Evolutionary conservation across 352 stramenopile genomes (phyloP).

Genomic region (Phytophthora meadii): DNA sequence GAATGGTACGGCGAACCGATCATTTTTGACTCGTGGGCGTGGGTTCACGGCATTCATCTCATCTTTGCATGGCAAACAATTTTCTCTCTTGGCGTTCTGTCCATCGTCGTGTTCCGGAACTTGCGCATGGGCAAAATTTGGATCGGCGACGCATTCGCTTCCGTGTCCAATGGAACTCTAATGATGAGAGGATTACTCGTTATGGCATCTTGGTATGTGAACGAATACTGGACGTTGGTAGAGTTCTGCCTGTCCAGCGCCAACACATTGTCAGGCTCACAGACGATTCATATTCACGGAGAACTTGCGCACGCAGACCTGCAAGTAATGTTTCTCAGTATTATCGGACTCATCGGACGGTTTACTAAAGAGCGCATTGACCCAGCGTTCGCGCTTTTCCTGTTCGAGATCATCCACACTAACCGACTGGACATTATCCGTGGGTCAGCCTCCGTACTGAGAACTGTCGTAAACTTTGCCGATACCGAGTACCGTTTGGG

Average conservation of each 20-base stretch:
- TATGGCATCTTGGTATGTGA: conserved; percentile 38
- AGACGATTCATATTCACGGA: conserved; percentile 26
- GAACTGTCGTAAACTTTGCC: conserved; percentile 4
- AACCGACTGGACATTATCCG: conserved; percentile 16
- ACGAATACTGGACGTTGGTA: conserved; percentile 41
- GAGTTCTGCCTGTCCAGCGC: conserved; percentile 33
- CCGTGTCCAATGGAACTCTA: conserved; percentile 38
- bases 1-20: conserved; percentile 37
- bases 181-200: conserved; percentile 38
- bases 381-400: conserved; percentile 34
- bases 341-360: conserved; percentile 31
- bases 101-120: conserved; percentile 46
- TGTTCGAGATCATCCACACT: conserved; percentile 36
- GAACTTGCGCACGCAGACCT: conserved; percentile 43
- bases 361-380: conserved; percentile 40
- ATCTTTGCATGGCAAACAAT: conserved; percentile 38
- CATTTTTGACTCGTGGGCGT: conserved; percentile 56
- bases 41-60: conserved; percentile 47
- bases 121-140: conserved; percentile 42
- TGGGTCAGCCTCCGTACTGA: neutral
- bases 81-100: conserved; percentile 35
- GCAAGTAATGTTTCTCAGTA: conserved; percentile 42
- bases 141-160: conserved; percentile 50
- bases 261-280: conserved; percentile 17
- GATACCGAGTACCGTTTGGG: conserved; percentile 24